Evolutionary conservation across 164 flowering plant genomes (phyloP).

Genomic region (Euptelea pleiosperma): DNA sequence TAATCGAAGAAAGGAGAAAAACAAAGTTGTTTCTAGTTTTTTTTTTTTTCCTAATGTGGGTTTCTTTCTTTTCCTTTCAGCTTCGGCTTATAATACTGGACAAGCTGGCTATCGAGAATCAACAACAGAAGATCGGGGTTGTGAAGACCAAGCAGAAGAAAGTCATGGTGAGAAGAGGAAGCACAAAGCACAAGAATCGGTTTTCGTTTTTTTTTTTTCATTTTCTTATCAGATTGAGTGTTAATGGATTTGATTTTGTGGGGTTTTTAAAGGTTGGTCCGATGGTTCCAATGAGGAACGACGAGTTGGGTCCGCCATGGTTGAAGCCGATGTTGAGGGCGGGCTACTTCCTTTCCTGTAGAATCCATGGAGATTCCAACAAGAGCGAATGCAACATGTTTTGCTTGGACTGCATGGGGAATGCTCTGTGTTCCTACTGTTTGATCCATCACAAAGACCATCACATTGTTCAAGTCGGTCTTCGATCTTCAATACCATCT

Average conservation of each 20-base stretch:
- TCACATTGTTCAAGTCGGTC: slow-evolving; percentile 52
- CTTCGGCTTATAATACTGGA: slow-evolving; percentile 8
- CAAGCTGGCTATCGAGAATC: slow-evolving; percentile 36
- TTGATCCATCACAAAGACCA: slow-evolving; percentile 52
- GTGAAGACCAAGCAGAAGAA: slow-evolving; percentile 25
- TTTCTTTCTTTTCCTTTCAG: slow-evolving; percentile 4
- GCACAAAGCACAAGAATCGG: not conserved
- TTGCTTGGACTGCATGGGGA: slow-evolving; percentile 61
- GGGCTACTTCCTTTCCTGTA: slow-evolving; percentile 47
- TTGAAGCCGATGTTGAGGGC: slow-evolving; percentile 50
- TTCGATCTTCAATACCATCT: not conserved
- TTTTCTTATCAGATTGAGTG: not conserved
- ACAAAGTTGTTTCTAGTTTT: not conserved
- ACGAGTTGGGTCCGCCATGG: slow-evolving; percentile 55
- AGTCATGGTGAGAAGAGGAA: slow-evolving; percentile 21
- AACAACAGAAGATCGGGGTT: slow-evolving; percentile 18
- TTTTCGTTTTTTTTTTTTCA: not conserved
- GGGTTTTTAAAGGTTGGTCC: slow-evolving; percentile 35
- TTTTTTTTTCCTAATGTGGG: not conserved
- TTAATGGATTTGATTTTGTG: not conserved
- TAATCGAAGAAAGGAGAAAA: too few species aligned
- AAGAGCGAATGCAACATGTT: slow-evolving; percentile 70
- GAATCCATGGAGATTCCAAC: slow-evolving; percentile 42
- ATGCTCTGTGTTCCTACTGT: slow-evolving; percentile 62
- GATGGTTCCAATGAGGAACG: slow-evolving; percentile 24